Evolutionary conservation across 768 basidiomycete species (phyloP).

Genomic region (Sporobolomyces pararoseus): DNA sequence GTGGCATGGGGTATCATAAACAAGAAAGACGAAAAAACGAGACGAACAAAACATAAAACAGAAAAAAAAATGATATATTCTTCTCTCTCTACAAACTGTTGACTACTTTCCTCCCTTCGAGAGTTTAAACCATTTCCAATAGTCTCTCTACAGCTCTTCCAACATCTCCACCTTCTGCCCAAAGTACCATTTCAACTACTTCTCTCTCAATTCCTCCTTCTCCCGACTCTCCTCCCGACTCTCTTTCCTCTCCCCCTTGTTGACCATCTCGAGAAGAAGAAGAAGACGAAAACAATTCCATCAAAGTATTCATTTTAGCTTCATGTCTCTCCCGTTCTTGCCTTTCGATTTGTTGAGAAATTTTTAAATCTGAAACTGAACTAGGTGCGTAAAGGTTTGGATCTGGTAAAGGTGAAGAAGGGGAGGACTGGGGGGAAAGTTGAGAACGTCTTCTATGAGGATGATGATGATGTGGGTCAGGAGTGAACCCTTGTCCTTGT

Average conservation of each 20-base stretch:
- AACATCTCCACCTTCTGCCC: constrained; percentile 4
- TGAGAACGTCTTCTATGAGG: neutral
- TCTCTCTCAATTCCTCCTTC: constrained; percentile 69
- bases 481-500: no score
- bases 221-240: constrained; percentile 51
- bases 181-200: constrained; percentile 71
- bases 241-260: neutral
- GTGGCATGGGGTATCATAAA: no score
- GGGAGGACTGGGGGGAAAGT: neutral
- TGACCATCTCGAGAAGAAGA: no score
- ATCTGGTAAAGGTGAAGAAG: constrained; percentile 8
- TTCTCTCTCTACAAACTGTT: no score
- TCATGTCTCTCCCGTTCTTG: constrained; percentile 18
- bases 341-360: constrained; percentile 28
- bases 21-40: no score
- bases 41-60: no score
- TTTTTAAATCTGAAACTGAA: constrained; percentile 10
- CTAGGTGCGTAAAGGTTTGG: constrained; percentile 16
- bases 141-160: constrained; percentile 7
- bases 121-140: constrained; percentile 13
- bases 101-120: no score
- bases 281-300: constrained; percentile 18
- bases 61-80: no score
- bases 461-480: neutral
- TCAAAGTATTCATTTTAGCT: constrained; percentile 16